These are phyloP conservation scores for Bremia lactucae DNA, from an alignment of 352 stramenopile genomes.

Conservation along the genomic window DNA sequence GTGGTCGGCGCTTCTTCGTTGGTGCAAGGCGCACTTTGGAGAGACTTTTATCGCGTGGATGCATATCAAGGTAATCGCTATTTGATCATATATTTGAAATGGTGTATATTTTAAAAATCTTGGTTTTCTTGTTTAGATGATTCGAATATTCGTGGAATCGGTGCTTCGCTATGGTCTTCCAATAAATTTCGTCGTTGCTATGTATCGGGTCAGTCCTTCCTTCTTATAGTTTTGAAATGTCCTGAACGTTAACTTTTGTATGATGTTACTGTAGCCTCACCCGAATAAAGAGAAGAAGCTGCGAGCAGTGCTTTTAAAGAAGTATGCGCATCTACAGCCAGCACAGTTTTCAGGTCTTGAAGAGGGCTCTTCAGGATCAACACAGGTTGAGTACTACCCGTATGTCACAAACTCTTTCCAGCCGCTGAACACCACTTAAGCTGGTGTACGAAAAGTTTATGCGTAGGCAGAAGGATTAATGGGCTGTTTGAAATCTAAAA, in stretches of 20 bases:
- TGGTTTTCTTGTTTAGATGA: conserved; percentile 33
- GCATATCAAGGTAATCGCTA: conserved; percentile 93
- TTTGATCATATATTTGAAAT: not conserved
- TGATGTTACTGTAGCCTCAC: conserved; percentile 38
- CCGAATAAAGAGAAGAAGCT: conserved; percentile 78
- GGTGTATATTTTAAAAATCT: conserved; percentile 1
- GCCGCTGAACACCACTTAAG: conserved; percentile 33
- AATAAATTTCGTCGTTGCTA: conserved; percentile 89
- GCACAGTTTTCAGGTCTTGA: conserved; percentile 74
- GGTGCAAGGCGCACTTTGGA: conserved; percentile 97
- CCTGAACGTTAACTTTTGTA: not conserved
- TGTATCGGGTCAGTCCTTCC: conserved; percentile 54
- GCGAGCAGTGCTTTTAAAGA: conserved; percentile 63
- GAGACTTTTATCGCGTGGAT: conserved; percentile 98
- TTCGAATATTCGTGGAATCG: conserved; percentile 96
- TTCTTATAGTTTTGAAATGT: not conserved
- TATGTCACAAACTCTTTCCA: conserved; percentile 80
- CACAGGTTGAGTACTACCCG: conserved; percentile 67
- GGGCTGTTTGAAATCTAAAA: not conserved
- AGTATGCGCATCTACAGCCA: conserved; percentile 78
- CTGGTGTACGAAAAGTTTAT: not conserved
- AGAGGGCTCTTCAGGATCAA: conserved; percentile 43
- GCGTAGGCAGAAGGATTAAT: not conserved
- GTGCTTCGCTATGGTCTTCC: conserved; percentile 96
- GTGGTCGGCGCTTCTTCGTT: conserved; percentile 90